Evolutionary conservation across 129 eudicot genomes (phyloP).

Genomic region (Flaveria trinervia): DNA sequence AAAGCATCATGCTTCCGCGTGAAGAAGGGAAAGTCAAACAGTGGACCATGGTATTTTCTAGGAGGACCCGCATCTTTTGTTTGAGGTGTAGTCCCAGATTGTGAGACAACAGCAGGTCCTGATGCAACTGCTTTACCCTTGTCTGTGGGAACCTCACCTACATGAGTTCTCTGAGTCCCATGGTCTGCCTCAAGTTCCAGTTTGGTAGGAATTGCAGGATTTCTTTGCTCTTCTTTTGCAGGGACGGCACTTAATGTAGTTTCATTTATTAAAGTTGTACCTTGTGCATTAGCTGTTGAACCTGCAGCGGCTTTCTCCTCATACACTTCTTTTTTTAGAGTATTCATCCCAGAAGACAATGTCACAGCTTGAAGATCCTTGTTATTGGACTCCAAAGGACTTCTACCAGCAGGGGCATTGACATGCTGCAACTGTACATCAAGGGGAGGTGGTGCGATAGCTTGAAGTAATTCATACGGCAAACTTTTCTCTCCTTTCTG

Average conservation of each 20-base stretch:
- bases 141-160: constrained; percentile 49
- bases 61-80: constrained; percentile 61
- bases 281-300: constrained; percentile 42
- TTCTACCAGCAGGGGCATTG: constrained; percentile 49
- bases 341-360: constrained; percentile 34
- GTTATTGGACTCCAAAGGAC: constrained; percentile 53
- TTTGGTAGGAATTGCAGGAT: constrained; percentile 48
- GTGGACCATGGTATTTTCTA: constrained; percentile 93
- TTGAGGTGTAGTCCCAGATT: constrained; percentile 49
- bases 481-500: constrained; percentile 92
- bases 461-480: constrained; percentile 79
- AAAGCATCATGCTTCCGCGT: constrained; percentile 86
- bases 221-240: constrained; percentile 59
- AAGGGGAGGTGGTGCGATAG: constrained; percentile 84
- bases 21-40: constrained; percentile 93
- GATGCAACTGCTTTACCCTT: constrained; percentile 76
- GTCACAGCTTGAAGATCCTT: constrained; percentile 45
- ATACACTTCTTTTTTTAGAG: constrained; percentile 48
- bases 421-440: constrained; percentile 62
- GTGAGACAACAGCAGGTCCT: constrained; percentile 42
- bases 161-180: constrained; percentile 42
- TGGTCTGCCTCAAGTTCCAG: constrained; percentile 57
- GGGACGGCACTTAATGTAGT: constrained; percentile 40
- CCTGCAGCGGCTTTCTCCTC: constrained; percentile 49
- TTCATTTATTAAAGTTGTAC: constrained; percentile 47